Evolutionary conservation across 2,329 filamentous ascomycete species (phyloP), one percentile per base, ranked within the genome.

Genomic region (Botrytis paeoniae): DNA sequence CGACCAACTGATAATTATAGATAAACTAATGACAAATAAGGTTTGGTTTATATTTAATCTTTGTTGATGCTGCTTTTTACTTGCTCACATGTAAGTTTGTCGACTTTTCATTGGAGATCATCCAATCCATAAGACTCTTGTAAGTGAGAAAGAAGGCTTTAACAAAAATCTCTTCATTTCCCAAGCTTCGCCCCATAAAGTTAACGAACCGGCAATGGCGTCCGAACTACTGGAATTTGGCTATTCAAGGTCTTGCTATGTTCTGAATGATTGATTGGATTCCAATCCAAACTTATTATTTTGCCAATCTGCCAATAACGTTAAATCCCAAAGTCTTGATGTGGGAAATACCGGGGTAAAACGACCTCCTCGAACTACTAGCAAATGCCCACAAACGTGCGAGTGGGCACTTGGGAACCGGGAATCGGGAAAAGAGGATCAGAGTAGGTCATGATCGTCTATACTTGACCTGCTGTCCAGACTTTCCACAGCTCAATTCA

Each of bases 91-190:
- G 45, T 66, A 66, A 66, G 64, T 54, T 66, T 39, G 37, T 29
- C 45, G 25, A 39, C 4, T 39, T 66, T 66, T 66, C 64, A 39
- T 66, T 54, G 64, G 35, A 29, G 45, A 54, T 54, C 22, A 16
- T 54, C 64, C 39, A 37, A 41, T n/a, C 12, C 18, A 22, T 39
- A n/a, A 54, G 48, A n/a, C 10, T 54, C 48, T 18, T 32, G 35
- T 41, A 39, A 54, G 64, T 66, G 48, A 37, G 12, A 37, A 66
- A 37, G 12, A 37, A 66, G 43, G n/a, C 32, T 66, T 66, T 7
- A 54, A 41, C 48, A 54, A 57, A 66, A 54, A 51, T 66, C 48
- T 66, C 63, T 66, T 51, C 63, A 66, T 66, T 20, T 51, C 43
- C 35, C 59, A 66, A 51, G 10, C 9, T 48, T 51, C 45, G 64